Evolutionary conservation across 2,329 filamentous ascomycete genomes (phyloP).

Genomic region (Cercospora janseana): DNA sequence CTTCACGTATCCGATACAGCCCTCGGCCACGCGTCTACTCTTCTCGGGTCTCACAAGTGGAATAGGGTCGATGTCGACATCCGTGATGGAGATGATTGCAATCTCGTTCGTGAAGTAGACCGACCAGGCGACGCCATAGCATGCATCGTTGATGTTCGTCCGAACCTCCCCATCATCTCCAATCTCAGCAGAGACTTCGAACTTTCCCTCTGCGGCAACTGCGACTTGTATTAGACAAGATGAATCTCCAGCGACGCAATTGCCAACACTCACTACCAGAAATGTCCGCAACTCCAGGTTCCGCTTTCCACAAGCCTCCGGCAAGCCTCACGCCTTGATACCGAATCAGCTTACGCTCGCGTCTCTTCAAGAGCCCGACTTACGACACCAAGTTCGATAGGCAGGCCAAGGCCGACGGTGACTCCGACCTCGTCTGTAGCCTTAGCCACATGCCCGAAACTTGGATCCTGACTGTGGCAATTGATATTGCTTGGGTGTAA

Average conservation of each 20-base stretch:
- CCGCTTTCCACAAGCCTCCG: not conserved
- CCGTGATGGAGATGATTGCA: not conserved
- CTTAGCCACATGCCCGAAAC: conserved; percentile 1
- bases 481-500: conserved; percentile 3
- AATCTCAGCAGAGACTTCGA: conserved; percentile 12
- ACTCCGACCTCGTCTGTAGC: conserved; percentile 7
- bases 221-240: no score
- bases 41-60: conserved; percentile 3
- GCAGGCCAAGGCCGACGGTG: conserved; percentile 8
- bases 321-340: no score
- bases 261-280: no score
- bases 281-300: conserved; percentile 8
- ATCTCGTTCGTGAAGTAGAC: conserved; percentile 15
- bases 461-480: not conserved
- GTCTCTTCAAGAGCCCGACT: no score
- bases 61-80: not conserved
- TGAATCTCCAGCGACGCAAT: no score
- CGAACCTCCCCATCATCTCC: conserved; percentile 3
- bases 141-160: conserved; percentile 13
- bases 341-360: not conserved
- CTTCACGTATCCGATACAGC: conserved; percentile 16
- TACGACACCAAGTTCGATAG: conserved; percentile 14
- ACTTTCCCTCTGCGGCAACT: conserved; percentile 13
- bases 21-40: conserved; percentile 12
- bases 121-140: conserved; percentile 17